These are phyloP conservation scores for Sonneratia alba DNA, from an alignment of 345 rosid genomes.

Conservation along the genomic window DNA sequence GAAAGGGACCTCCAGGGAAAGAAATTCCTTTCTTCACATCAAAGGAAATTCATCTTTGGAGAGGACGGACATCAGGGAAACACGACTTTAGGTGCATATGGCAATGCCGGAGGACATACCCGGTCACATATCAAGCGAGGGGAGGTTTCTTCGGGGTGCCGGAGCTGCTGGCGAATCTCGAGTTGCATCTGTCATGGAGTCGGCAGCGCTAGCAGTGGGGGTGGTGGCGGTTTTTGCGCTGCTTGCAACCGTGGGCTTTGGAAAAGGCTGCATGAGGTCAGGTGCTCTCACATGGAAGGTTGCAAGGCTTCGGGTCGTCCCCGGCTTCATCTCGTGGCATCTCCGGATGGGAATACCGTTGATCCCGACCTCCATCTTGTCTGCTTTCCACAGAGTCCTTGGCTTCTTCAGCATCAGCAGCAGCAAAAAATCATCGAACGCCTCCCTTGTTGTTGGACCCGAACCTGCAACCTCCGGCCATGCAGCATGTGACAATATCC, in stretches of 20 bases:
- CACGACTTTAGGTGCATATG: not conserved
- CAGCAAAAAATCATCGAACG: not conserved
- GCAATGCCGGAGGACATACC: not conserved
- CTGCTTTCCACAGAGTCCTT: constrained; percentile 1
- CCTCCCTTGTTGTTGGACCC: not conserved
- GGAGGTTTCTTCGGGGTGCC: not conserved
- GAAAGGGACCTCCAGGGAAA: not conserved
- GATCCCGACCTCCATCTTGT: not conserved
- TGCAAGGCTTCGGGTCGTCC: not conserved
- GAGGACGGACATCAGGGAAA: not conserved
- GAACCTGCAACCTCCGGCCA: not conserved
- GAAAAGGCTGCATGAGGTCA: not conserved
- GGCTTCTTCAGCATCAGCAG: not conserved
- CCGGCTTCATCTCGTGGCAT: not conserved
- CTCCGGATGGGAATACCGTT: constrained; percentile 3
- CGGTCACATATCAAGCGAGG: not conserved
- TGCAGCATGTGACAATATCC: not conserved
- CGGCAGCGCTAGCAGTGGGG: not conserved
- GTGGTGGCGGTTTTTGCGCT: not conserved
- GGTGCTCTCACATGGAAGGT: constrained; percentile 3
- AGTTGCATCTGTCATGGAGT: not conserved
- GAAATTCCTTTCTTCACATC: constrained; percentile 12
- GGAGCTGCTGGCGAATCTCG: not conserved
- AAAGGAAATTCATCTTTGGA: not conserved
- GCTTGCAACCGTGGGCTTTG: not conserved